Base-by-base conservation (phyloP, 2,329 filamentous ascomycete genomes). In the Zymoseptoria pseudotritici region DNA sequence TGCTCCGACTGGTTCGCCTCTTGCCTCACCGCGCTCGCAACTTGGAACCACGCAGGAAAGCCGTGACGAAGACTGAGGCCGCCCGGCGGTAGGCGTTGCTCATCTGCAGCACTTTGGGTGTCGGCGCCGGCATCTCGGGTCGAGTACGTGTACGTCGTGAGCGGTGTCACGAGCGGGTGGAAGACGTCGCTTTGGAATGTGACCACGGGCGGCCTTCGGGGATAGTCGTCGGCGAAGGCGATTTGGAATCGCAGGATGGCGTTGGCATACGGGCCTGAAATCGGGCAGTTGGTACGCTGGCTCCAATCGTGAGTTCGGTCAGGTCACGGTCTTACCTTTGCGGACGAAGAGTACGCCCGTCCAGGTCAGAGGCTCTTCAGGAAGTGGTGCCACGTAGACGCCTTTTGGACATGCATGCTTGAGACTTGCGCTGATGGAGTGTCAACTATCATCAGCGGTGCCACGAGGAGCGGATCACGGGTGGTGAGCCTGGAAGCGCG, bases 131-230 rank as follows among this genome's bases (percentile, higher is more conserved):
- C 84, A 42, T 88, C 85, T 59, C 88, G 87, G 63, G 90, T 91
- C 50, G 90, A 89, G 78, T 96, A 95, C 71, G 90, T 94, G 76
- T 96, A 95, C 3, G 91, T 96, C n/a, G 91, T 96, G 63, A 95
- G 81, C 46, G 94, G 92, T 7, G 92, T 91, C 66, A 97, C 87
- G 50, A 99, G 81, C 19, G 93, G 93, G 73, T 99, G 93, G 74
- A 97, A 99, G 66, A 97, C 88, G 72, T 97, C 93, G 67, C 90
- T 95, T 53, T 86, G 84, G 75, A 99, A 96, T 58, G 88, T 93
- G 65, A 99, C 85, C 19, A 92, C 80, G 9, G 94, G 94, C 55
- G 93, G 90, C 20, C 90, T 77, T 56, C 81, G 77, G 11, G 93
- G 93, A 72, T 95, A 97, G 49, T 83, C 82, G 62, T 88, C 81